Conservation (phyloP, 257 asterid genomes). For the Knoxia roxburghii region DNA sequence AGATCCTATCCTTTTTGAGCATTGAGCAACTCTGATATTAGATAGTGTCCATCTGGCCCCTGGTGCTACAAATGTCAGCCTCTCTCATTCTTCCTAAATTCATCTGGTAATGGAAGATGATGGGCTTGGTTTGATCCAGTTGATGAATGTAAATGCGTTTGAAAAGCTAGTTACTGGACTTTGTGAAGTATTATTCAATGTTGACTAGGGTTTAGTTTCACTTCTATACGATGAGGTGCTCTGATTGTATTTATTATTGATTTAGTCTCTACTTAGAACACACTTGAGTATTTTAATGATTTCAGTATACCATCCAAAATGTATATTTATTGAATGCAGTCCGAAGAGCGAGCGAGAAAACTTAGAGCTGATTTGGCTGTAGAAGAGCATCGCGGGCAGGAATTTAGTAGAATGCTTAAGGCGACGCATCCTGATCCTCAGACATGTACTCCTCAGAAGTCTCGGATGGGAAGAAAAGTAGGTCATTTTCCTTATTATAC, state of each 20-base stretch:
- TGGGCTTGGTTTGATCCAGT: background rate
- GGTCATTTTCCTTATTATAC: conserved; percentile 10
- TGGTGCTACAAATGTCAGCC: too few relatives aligned
- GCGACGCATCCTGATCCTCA: conserved; percentile 56
- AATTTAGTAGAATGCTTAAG: conserved; percentile 65
- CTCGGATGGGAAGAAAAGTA: conserved; percentile 70
- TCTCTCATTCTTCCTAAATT: background rate
- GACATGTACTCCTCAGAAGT: conserved; percentile 36
- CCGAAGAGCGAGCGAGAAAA: conserved; percentile 80
- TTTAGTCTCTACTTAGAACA: conserved; percentile 8
- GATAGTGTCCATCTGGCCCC: too few relatives aligned
- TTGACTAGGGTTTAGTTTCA: background rate
- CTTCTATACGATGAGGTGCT: background rate
- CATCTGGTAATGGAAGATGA: background rate
- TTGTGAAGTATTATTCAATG: background rate
- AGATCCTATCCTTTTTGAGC: background rate
- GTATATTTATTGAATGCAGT: conserved; percentile 42
- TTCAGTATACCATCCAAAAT: background rate
- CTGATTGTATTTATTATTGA: background rate
- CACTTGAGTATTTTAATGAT: conserved; percentile 1
- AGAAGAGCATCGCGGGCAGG: conserved; percentile 76
- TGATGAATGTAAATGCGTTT: background rate
- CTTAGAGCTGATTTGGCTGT: conserved; percentile 72
- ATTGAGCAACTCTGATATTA: background rate
- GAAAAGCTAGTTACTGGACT: background rate